Evolutionary conservation across 1,284 basidiomycete genomes (phyloP), one percentile per base, ranked within the genome.

Genomic region (Cystobasidium slooffiae): DNA sequence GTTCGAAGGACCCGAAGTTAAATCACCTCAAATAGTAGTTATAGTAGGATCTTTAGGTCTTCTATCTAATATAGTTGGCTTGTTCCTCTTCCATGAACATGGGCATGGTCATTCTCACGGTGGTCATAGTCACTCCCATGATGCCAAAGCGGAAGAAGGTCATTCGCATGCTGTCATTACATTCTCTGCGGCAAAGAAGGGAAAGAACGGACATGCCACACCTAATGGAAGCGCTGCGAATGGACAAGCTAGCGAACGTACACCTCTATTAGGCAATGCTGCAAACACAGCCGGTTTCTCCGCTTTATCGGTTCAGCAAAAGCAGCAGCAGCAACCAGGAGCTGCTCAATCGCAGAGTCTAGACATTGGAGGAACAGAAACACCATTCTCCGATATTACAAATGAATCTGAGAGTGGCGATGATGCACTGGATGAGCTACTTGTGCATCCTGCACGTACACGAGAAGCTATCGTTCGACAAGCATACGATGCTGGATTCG

Each of bases 41-140:
- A 84, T 96, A 37, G 96, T 99, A 39, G 97, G 97, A 18, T 89
- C 88, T 18, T 84, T 95, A 6, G 97, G 97, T 47, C 85, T 99
- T 7, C 87, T 90, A 0, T 96, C 93, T 49, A 99, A 99, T 81
- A 87, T 99, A 47, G 87, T 98, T 63, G 96, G 97, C 18, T 84
- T 99, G 37, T 91, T 96, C 84, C 85, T 99, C 74, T 99, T 99
- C 87, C 94, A 97, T 81, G 96, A 74, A 24, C 72, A 74, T 46
- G 49, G 61, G 18, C 72, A 73, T 46, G 49, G 61, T 7, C 72
- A 73, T 59, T 62, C 59, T 7, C 59, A 62, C 10, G 58, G 63
- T n/a, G 59, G 64, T 14, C 61, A 63, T 24, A 49, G 64, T 6
- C 64, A 67, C 43, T 73, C 70, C 3, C 70, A 73, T 46, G 70